Base-by-base conservation (phyloP, 1,139 yeast species). In the Debaryomyces nepalensis region DNA sequence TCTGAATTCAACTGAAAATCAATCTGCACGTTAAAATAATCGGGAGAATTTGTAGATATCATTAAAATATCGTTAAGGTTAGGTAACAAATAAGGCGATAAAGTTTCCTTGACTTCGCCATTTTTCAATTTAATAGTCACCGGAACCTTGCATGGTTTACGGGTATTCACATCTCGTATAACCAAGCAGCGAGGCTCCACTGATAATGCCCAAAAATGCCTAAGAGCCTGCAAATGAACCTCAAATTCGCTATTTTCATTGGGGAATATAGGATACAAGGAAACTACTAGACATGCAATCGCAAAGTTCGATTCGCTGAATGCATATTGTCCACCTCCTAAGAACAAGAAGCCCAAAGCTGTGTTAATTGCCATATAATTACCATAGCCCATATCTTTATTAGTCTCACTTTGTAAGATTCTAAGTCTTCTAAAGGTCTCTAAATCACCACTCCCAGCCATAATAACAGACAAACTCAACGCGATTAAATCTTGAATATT, bases 301-400 rank as follows among this genome's bases (percentile, higher is more conserved):
- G 87, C 82, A 53, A 89, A 74, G 49, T 82, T 77, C 9, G 83
- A 73, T 32, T 75, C 75, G 23, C 79, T 75, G 49, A 93, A 79
- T 0, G 96, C 93, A 64, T 82, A 89, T 59, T 89, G 97, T 0
- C 98, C 97, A 4, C 97, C 95, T 0, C 97, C 97, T 33, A 93
- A 64, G 57, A 93, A 91, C 42, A 93, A 66, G 51, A 91, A 82
- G 1, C 99, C 99, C 36, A 93, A 64, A 0, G 96, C 88, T 70
- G 88, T 77, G 54, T 87, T 89, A 2, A 84, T 74, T 0, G 95
- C 90, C 82, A 88, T 80, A 57, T 79, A 87, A 47, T 81, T 79
- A 0, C 96, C 96, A 60, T 78, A 89, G 3, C 73, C 72, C 42
- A 72, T 65, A 12, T 69, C 70, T 26, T 67, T 68, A 31, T 66